Conservation (phyloP, 768 basidiomycete genomes). For the Boletus edulis region DNA sequence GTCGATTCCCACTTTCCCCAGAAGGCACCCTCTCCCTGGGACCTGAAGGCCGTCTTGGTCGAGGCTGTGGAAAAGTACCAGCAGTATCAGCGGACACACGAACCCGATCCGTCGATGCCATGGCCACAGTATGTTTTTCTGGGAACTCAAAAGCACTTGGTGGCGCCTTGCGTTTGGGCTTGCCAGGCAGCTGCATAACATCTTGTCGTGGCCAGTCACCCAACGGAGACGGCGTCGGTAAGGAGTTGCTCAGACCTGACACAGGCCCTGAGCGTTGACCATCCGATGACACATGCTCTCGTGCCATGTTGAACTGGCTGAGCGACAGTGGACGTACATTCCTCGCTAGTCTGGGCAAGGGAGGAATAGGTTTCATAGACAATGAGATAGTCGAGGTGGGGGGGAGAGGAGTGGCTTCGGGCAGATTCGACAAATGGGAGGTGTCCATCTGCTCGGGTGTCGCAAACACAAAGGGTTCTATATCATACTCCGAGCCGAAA, state of each 20-base stretch:
- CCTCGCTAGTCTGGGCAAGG: constrained; percentile 4
- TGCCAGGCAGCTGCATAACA: constrained; percentile 26
- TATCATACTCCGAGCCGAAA: constrained; percentile 42
- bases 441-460: constrained; percentile 23
- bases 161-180: constrained; percentile 10
- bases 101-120: constrained; percentile 7
- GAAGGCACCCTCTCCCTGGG: constrained; percentile 26
- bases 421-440: constrained; percentile 11
- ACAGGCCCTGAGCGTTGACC: constrained; percentile 20
- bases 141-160: constrained; percentile 27
- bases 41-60: constrained; percentile 33
- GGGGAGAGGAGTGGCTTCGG: constrained; percentile 24
- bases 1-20: constrained; percentile 18
- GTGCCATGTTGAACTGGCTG: constrained; percentile 5
- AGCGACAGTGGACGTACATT: constrained; percentile 7
- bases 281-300: constrained; percentile 21
- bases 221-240: constrained; percentile 43
- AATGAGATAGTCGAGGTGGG: constrained; percentile 19
- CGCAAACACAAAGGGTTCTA: constrained; percentile 41
- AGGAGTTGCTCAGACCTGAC: constrained; percentile 8
- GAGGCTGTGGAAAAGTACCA: constrained; percentile 10
- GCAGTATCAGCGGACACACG: neutral
- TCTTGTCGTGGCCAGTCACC: constrained; percentile 56
- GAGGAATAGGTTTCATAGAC: constrained; percentile 13
- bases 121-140: neutral